Conservation (phyloP, 176 grass and related monocot genomes). For the Rhynchospora tenuis region DNA sequence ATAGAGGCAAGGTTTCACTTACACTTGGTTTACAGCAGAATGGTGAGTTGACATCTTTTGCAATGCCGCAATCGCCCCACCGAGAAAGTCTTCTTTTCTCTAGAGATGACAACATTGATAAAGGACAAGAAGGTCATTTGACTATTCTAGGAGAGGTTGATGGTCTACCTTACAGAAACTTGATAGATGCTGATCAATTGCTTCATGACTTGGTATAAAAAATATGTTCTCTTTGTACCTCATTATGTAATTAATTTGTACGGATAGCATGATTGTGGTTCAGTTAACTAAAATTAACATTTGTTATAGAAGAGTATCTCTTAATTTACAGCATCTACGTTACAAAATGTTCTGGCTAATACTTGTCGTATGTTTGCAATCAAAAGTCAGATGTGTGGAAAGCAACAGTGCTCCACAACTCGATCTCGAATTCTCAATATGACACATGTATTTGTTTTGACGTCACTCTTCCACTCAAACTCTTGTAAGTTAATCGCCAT, state of each 20-base stretch:
- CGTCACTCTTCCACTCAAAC: too few species aligned
- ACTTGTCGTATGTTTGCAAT: too few species aligned
- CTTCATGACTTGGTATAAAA: slow-evolving; percentile 45
- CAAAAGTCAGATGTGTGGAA: too few species aligned
- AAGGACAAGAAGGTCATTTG: slow-evolving; percentile 26
- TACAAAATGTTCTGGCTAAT: too few species aligned
- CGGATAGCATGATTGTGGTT: background rate
- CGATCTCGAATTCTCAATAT: too few species aligned
- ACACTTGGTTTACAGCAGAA: slow-evolving; percentile 73
- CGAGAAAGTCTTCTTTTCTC: background rate
- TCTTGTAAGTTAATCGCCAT: too few species aligned
- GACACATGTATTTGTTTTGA: too few species aligned
- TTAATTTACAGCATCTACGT: background rate
- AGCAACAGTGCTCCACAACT: too few species aligned
- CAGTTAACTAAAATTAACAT: background rate
- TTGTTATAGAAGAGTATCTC: background rate
- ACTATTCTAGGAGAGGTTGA: slow-evolving; percentile 19
- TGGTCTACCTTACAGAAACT: slow-evolving; percentile 42
- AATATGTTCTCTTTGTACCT: background rate
- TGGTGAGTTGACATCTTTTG: background rate
- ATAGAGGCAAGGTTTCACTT: slow-evolving; percentile 26
- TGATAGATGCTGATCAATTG: slow-evolving; percentile 42
- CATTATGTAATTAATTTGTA: background rate
- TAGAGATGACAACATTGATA: background rate
- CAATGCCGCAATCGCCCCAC: slow-evolving; percentile 6